A percentile compares a stretch with the other conserved stretches of the same genome.
phyloP scores from a whole-genome alignment of 1,139 yeast species.

The Geotrichum bryndzae region DNA sequence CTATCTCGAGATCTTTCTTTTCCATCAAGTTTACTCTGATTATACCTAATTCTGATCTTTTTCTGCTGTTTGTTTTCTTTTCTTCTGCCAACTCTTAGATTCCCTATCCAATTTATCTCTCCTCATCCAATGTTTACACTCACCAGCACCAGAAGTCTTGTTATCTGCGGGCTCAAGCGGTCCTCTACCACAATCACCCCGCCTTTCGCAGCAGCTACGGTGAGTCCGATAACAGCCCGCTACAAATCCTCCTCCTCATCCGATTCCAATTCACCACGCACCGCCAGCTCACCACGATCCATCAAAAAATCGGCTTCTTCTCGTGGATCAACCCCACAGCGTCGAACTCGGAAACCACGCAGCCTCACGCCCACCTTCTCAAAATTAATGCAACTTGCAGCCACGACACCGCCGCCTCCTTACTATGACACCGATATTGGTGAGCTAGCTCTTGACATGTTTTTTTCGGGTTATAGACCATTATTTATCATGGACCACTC shows the following conservation, averaged over 20 bases:
- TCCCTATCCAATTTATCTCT: background rate
- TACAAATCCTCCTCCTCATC: background rate
- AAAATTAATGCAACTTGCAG: background rate
- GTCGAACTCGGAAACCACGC: background rate
- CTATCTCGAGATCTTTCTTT: no score
- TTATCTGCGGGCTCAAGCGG: background rate
- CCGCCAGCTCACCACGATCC: background rate
- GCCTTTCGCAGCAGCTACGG: background rate
- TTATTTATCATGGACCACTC: constrained; percentile 23
- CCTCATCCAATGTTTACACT: background rate
- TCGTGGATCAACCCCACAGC: background rate
- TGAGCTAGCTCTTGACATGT: constrained; percentile 27
- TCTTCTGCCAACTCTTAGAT: background rate
- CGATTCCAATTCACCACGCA: background rate
- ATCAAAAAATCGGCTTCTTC: background rate
- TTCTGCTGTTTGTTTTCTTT: background rate
- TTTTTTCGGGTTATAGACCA: constrained; percentile 32
- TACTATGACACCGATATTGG: constrained; percentile 3
- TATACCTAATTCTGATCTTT: no score
- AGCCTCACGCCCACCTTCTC: background rate
- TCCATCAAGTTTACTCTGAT: no score
- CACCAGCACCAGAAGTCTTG: background rate
- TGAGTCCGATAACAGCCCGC: background rate
- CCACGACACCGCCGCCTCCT: background rate
- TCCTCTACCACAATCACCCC: background rate